Evolutionary conservation across 225 moss, liverwort and hornwort species (phyloP), one percentile per base, ranked within the genome.

Genomic region (Antitrichia curtipendula): DNA sequence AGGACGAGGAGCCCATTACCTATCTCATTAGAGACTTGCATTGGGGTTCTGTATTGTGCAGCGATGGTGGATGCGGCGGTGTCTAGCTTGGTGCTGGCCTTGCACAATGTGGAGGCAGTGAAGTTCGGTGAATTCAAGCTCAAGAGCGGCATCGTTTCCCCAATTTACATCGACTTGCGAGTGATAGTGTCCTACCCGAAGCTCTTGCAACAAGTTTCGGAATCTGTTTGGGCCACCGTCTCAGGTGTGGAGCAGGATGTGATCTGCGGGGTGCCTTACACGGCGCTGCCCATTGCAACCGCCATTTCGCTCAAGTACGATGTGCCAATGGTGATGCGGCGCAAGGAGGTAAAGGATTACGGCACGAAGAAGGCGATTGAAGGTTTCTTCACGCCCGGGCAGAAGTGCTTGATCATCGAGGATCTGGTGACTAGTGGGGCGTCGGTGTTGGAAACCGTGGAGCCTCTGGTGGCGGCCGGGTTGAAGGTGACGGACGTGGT

Each of bases 351-450:
- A 57, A 98, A 98, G 92, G 96, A 95, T 82, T 98, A 97, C 45
- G 96, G 98, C 56, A 98, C 97, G 43, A 98, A 94, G 93, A 98
- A 98, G 93, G 98, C 96, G 16, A 97, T 98, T 60, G 96, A 98
- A 87, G 98, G 97, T 4, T 96, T 92, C 28, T 98, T 98, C 86
- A 89, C 53, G 59, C 88, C 89, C 8, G 98, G 97, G 22, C 97
- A 98, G 84, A 96, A 86, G 31, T 98, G 98, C 85, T 89, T 98
- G 82, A 95, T 98, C 54, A 95, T 98, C 19, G 97, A 98, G 91
- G 97, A 98, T 91, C 69, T 98, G 83, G 97, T 98, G 75, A 98
- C 97, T 27, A 98, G 97, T 69, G 98, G 98, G 25, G 95, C 97
- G 58, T 98, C 98, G 8, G 97, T 98, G 49, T 54, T 98, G 87